phyloP scores from a whole-genome alignment of 768 basidiomycete genomes.

The Albatrellus ellisii region DNA sequence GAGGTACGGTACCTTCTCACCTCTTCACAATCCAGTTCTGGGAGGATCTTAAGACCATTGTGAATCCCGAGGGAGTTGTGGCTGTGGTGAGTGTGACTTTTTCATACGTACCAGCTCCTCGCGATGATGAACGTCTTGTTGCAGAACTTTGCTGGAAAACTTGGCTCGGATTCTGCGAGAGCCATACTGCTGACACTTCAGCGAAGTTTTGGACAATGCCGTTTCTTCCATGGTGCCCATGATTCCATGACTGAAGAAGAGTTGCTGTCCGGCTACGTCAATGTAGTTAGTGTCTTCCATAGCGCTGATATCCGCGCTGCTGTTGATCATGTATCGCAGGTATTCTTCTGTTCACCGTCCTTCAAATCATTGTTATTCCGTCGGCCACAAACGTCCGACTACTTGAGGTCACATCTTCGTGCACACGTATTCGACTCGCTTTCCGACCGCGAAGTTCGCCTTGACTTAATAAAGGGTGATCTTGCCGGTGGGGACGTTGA shows the following conservation, averaged over 20 bases:
- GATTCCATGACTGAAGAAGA: conserved; percentile 31
- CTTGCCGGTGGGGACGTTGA: conserved; percentile 25
- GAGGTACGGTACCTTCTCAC: conserved; percentile 80
- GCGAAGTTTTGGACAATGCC: conserved; percentile 62
- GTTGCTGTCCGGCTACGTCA: conserved; percentile 42
- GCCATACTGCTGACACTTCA: conserved; percentile 61
- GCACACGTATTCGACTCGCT: conserved; percentile 42
- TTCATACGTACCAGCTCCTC: not conserved
- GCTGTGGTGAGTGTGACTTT: conserved; percentile 52
- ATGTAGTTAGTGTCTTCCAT: conserved; percentile 47
- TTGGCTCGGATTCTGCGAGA: conserved; percentile 46
- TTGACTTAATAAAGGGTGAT: conserved; percentile 10
- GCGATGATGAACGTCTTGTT: not conserved
- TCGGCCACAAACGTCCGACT: conserved; percentile 38
- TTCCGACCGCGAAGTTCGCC: conserved; percentile 13
- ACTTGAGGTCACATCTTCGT: conserved; percentile 56
- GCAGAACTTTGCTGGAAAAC: conserved; percentile 77
- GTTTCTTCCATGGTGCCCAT: conserved; percentile 68
- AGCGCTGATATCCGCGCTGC: not conserved
- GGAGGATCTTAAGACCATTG: conserved; percentile 46
- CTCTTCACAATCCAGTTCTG: conserved; percentile 82
- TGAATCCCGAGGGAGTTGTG: conserved; percentile 61
- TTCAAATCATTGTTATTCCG: conserved; percentile 45
- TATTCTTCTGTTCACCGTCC: conserved; percentile 69
- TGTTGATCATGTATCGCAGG: conserved; percentile 27